Conservation (phyloP, 2,329 filamentous ascomycete genomes). For the Biscogniauxia mediterranea region DNA sequence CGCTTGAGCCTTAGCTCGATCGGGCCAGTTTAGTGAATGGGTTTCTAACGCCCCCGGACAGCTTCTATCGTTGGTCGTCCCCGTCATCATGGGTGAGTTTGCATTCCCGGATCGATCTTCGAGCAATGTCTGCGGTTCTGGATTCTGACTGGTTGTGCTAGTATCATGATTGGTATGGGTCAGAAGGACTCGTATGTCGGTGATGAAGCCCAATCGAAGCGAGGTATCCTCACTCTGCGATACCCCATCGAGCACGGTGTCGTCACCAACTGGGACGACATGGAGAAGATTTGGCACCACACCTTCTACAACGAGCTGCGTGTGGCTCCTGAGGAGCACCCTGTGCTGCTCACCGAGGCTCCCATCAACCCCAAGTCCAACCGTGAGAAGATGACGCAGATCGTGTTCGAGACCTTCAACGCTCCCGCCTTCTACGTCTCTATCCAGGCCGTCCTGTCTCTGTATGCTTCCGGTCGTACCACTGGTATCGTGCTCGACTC, state of each 20-base stretch:
- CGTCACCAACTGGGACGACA: constrained; percentile 99
- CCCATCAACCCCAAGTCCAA: constrained; percentile 99
- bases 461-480: constrained; percentile 99
- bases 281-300: constrained; percentile 99
- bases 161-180: constrained; percentile 99
- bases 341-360: constrained; percentile 97
- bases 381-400: constrained; percentile 99
- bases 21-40: constrained; percentile 15
- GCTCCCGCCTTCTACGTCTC: constrained; percentile 99
- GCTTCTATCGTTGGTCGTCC: constrained; percentile 99
- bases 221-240: constrained; percentile 99
- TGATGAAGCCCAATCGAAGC: constrained; percentile 99
- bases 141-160: constrained; percentile 38
- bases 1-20: constrained; percentile 34
- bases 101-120: background rate
- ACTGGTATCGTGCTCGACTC: constrained; percentile 99
- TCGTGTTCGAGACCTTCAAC: constrained; percentile 99
- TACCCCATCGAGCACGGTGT: constrained; percentile 99
- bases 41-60: constrained; percentile 46
- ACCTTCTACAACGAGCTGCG: constrained; percentile 99
- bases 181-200: constrained; percentile 99
- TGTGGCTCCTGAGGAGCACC: constrained; percentile 99
- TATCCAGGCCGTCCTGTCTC: constrained; percentile 97
- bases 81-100: constrained; percentile 97
- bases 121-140: background rate